Evolutionary conservation across 192 early-diverging fungal species (phyloP).

Genomic region (Dissophora globulifera): DNA sequence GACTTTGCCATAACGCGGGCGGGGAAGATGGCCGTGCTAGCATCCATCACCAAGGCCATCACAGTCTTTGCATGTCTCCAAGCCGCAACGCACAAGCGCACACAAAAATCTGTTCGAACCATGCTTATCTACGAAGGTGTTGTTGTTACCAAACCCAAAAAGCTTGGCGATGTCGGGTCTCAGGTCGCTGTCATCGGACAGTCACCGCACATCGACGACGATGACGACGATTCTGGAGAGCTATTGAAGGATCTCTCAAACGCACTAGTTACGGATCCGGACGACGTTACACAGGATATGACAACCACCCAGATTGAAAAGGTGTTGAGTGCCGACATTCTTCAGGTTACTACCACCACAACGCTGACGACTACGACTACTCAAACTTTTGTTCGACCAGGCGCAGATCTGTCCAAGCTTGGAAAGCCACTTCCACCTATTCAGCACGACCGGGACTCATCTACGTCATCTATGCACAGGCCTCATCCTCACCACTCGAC

Average conservation of each 20-base stretch:
- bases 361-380: constrained; percentile 45
- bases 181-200: constrained; percentile 18
- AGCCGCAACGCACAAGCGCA: constrained; percentile 76
- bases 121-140: constrained; percentile 71
- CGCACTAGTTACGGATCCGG: constrained; percentile 40
- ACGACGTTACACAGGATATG: constrained; percentile 51
- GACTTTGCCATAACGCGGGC: constrained; percentile 70
- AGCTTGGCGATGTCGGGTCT: constrained; percentile 51
- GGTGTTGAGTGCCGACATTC: constrained; percentile 44
- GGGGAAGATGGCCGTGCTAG: constrained; percentile 73
- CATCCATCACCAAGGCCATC: constrained; percentile 83
- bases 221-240: constrained; percentile 43
- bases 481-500: constrained; percentile 7
- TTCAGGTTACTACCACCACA: constrained; percentile 47
- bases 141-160: constrained; percentile 57
- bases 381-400: constrained; percentile 43
- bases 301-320: constrained; percentile 46
- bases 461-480: constrained; percentile 10
- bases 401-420: constrained; percentile 43
- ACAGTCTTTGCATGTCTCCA: constrained; percentile 90
- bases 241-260: constrained; percentile 41
- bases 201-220: constrained; percentile 42
- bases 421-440: constrained; percentile 38
- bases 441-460: constrained; percentile 10
- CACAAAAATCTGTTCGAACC: constrained; percentile 53